phyloP scores from a whole-genome alignment of 495 filamentous ascomycete genomes.

The Cladorrhinum samala region DNA sequence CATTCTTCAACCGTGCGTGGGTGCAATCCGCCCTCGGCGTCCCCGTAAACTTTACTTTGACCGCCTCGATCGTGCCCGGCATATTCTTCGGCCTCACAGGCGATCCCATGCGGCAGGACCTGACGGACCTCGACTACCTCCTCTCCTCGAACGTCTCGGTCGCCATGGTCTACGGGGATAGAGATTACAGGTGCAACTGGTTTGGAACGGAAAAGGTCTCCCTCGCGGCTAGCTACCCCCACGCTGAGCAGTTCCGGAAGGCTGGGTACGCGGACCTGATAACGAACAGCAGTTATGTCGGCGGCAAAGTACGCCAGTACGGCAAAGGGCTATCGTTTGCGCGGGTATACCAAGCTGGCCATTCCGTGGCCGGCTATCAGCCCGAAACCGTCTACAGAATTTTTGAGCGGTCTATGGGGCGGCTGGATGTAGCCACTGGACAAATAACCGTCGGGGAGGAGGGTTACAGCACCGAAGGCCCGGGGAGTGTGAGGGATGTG shows the following conservation, averaged over 20 bases:
- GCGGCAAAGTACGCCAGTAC: constrained; percentile 53
- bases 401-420: not conserved
- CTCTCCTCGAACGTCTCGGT: constrained; percentile 53
- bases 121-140: constrained; percentile 48
- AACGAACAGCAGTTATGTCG: constrained; percentile 42
- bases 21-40: constrained; percentile 52
- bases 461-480: not conserved
- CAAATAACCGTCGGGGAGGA: not conserved
- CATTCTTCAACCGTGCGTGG: constrained; percentile 3
- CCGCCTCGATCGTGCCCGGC: constrained; percentile 29
- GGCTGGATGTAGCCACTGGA: not conserved
- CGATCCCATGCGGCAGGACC: constrained; percentile 29
- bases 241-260: constrained; percentile 28
- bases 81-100: constrained; percentile 29
- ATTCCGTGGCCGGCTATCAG: constrained; percentile 48
- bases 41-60: constrained; percentile 49
- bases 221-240: constrained; percentile 41
- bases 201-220: constrained; percentile 54
- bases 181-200: constrained; percentile 54
- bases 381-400: not conserved
- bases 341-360: constrained; percentile 55
- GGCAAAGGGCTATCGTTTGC: constrained; percentile 53
- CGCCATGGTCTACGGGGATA: constrained; percentile 53
- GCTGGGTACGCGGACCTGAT: constrained; percentile 48
- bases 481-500: not conserved